A percentile compares a stretch with the other conserved stretches of the same genome.
Evolutionary conservation across 2,329 filamentous ascomycete species (phyloP).

Genomic region (Pyricularia pennisetigena): DNA sequence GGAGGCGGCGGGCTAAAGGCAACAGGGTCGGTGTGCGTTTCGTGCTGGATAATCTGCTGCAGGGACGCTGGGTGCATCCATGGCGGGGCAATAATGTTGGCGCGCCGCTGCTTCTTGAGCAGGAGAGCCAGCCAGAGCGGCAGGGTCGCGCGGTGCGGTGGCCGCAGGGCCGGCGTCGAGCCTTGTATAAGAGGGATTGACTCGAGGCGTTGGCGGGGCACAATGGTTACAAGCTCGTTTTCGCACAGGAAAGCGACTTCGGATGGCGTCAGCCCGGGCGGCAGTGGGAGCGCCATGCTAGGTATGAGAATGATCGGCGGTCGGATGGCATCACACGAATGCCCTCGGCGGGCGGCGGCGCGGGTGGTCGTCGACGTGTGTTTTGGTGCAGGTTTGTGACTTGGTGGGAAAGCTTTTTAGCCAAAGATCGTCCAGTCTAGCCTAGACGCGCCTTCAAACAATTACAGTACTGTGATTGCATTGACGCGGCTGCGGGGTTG

Average conservation of each 20-base stretch:
- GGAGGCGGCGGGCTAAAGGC: constrained; percentile 72
- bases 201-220: constrained; percentile 85
- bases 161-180: constrained; percentile 62
- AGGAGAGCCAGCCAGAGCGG: constrained; percentile 93
- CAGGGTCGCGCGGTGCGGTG: constrained; percentile 68
- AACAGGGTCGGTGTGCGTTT: constrained; percentile 58
- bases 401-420: background rate
- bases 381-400: background rate
- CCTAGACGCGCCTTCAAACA: background rate
- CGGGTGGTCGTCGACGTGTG: background rate
- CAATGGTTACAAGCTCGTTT: constrained; percentile 91
- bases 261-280: constrained; percentile 60
- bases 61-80: constrained; percentile 79
- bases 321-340: background rate
- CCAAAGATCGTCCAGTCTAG: too few species aligned
- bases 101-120: constrained; percentile 86
- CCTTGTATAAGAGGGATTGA: constrained; percentile 76
- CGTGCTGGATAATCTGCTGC: constrained; percentile 66
- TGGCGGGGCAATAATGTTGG: constrained; percentile 82
- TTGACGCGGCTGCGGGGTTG: background rate
- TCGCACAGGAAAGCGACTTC: constrained; percentile 94
- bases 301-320: background rate
- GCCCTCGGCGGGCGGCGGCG: background rate
- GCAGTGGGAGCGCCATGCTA: constrained; percentile 40
- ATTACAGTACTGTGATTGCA: background rate